phyloP scores from a whole-genome alignment of 2,329 filamentous ascomycete species.

The Tolypocladium ophioglossoides region DNA sequence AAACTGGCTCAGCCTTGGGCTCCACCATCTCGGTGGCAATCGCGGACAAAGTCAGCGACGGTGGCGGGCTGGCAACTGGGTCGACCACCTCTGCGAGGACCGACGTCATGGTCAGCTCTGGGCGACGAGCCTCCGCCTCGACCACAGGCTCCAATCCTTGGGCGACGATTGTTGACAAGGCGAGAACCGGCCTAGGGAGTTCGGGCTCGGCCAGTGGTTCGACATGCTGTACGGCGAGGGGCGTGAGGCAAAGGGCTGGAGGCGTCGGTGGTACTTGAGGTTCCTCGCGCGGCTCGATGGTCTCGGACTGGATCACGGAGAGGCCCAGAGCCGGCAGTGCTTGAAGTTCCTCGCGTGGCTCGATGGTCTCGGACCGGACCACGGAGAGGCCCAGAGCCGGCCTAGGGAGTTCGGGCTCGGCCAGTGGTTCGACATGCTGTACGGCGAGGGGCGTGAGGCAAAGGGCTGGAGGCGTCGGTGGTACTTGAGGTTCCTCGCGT shows the following conservation, averaged over 20 bases:
- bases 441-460: conserved; percentile 15
- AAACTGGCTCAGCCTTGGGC: conserved; percentile 11
- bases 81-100: conserved; percentile 11
- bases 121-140: conserved; percentile 14
- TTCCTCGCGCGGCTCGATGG: conserved; percentile 32
- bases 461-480: conserved; percentile 19
- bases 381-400: too few relatives aligned
- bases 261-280: conserved; percentile 17
- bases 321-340: conserved; percentile 27
- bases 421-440: conserved; percentile 19
- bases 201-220: conserved; percentile 18
- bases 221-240: conserved; percentile 17
- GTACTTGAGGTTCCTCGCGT: conserved; percentile 21
- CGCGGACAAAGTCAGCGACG: conserved; percentile 17
- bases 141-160: conserved; percentile 15
- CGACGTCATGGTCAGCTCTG: conserved; percentile 14
- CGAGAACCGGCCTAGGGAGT: conserved; percentile 9
- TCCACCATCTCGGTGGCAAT: conserved; percentile 20
- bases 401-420: conserved; percentile 11
- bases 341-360: too few relatives aligned
- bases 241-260: conserved; percentile 17
- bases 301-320: conserved; percentile 33
- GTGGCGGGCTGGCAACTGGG: conserved; percentile 3
- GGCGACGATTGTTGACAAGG: conserved; percentile 14
- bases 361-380: too few relatives aligned